Evolutionary conservation across 1,284 basidiomycete genomes (phyloP).

Genomic region (Golubevia sp.): DNA sequence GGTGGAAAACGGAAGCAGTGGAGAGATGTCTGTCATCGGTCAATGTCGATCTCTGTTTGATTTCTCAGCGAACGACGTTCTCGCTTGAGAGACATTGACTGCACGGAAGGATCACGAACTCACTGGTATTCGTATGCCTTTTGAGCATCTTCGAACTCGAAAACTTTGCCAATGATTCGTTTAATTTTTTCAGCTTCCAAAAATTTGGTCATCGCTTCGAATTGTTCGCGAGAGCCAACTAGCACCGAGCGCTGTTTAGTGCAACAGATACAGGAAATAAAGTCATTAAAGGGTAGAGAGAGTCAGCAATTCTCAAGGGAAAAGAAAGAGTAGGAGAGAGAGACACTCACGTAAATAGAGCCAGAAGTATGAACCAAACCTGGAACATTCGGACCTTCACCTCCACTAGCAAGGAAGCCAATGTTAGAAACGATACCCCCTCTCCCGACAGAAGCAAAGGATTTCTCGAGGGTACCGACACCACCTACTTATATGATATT

Average conservation of each 20-base stretch:
- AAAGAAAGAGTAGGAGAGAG: neutral
- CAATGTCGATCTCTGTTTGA: too few relatives aligned
- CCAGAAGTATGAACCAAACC: conserved; percentile 17
- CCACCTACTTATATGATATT: conserved; percentile 37
- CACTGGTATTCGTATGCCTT: conserved; percentile 62
- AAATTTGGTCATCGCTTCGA: conserved; percentile 61
- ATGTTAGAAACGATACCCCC: conserved; percentile 39
- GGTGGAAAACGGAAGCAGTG: too few relatives aligned
- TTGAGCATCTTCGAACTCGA: conserved; percentile 61
- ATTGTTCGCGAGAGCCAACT: conserved; percentile 63
- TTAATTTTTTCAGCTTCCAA: conserved; percentile 60
- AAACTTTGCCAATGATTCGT: conserved; percentile 64
- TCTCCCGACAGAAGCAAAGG: conserved; percentile 48
- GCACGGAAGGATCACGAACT: too few relatives aligned
- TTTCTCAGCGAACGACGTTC: too few relatives aligned
- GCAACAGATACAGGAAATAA: too few relatives aligned
- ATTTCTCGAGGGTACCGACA: conserved; percentile 36
- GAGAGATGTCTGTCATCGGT: too few relatives aligned
- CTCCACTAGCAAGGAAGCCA: conserved; percentile 32
- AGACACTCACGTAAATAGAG: conserved; percentile 11
- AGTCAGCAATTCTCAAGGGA: neutral
- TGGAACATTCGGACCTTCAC: conserved; percentile 28
- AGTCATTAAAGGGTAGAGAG: neutral
- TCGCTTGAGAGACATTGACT: too few relatives aligned
- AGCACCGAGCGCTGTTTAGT: conserved; percentile 61